phyloP scores from a whole-genome alignment of 257 asterid genomes.

The Echium plantagineum region DNA sequence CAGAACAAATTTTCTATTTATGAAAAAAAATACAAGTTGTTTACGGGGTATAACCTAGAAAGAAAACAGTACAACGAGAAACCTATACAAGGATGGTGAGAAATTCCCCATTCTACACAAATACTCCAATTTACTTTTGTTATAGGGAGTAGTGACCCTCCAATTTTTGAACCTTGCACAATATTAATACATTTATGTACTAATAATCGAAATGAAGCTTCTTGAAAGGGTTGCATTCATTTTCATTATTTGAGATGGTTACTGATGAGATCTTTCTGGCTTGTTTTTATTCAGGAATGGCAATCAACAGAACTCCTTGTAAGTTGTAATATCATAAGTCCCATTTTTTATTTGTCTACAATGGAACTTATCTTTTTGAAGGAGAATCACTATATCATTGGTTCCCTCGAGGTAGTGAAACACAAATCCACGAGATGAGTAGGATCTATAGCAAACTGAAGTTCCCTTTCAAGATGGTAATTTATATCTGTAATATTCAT shows the following conservation, averaged over 20 bases:
- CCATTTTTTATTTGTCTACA: constrained; percentile 36
- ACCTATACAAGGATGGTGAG: too few relatives aligned
- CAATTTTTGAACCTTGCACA: too few relatives aligned
- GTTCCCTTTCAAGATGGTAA: constrained; percentile 7
- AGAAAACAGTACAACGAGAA: too few relatives aligned
- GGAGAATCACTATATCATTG: constrained; percentile 15
- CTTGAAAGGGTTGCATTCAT: too few relatives aligned
- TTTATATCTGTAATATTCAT: not conserved
- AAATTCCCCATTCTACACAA: too few relatives aligned
- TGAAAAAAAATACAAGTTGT: too few relatives aligned
- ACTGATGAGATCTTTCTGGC: not conserved
- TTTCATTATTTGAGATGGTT: constrained; percentile 5
- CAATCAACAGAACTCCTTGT: constrained; percentile 20
- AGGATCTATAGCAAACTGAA: not conserved
- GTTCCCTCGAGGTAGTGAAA: not conserved
- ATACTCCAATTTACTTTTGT: too few relatives aligned
- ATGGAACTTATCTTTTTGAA: not conserved
- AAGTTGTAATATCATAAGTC: constrained; percentile 30
- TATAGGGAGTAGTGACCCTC: too few relatives aligned
- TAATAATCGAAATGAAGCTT: too few relatives aligned
- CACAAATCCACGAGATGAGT: not conserved
- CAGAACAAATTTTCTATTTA: too few relatives aligned
- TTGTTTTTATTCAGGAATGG: constrained; percentile 29
- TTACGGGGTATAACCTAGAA: too few relatives aligned
- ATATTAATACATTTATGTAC: too few relatives aligned